Base-by-base conservation (phyloP, 768 basidiomycete species). In the Amyloporia xantha region DNA sequence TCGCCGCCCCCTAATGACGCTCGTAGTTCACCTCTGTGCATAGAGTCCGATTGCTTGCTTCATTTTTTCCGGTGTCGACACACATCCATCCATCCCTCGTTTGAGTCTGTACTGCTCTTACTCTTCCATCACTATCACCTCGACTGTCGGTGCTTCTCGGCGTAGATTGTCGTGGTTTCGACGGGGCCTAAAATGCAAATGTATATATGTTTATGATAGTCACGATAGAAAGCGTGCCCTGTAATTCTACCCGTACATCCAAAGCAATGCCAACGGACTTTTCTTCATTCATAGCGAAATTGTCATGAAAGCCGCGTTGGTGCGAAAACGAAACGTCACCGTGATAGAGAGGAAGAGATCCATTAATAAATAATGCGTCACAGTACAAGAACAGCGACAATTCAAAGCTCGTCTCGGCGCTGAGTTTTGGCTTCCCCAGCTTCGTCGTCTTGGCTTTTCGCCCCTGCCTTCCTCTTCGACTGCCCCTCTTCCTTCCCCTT, bases 221-320 rank as follows among this genome's bases (percentile, higher is more conserved):
- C 50, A 57, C 35, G 52, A 33, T 59, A 61, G 59, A 64, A 55
- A 61, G 54, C 48, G 56, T 48, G 55, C 50, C 57, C 55, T 64
- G 62, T 64, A 64, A 61, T 64, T 56, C 52, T 62, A 60, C 58
- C 56, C 59, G 56, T 62, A 62, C 50, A 59, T 53, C 57, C 52
- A 51, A 53, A 33, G 36, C 50, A 54, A 57, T 52, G 47, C 47
- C 41, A 24, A 30, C 17, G 30, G 27, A 33, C 44, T 33, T 6
- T 46, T 37, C 4, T 15, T 37, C 38, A 41, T 40, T 20, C 23
- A 23, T n/a, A n/a, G n/a, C n/a, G n/a, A n/a, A n/a, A n/a, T n/a
- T n/a, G n/a, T n/a, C n/a, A n/a, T n/a, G n/a, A n/a, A n/a, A n/a
- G n/a, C n/a, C n/a, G n/a, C n/a, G n/a, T n/a, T n/a, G n/a, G n/a